Evolutionary conservation across 108 stramenopile genomes (phyloP).

Genomic region (Discostella pseudostelligera): DNA sequence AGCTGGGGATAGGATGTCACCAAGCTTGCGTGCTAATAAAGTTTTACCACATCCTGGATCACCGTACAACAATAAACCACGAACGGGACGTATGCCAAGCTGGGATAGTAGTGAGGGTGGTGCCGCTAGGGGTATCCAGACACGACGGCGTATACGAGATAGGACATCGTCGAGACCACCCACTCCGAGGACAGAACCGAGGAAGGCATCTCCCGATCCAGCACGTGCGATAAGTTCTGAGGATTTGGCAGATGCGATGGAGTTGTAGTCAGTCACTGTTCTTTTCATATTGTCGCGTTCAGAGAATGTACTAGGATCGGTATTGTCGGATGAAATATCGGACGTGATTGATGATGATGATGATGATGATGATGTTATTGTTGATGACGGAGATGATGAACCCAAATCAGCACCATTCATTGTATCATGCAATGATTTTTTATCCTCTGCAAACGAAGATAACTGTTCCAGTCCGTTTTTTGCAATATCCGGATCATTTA

Average conservation of each 20-base stretch:
- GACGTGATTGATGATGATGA: background rate
- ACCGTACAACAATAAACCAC: constrained; percentile 76
- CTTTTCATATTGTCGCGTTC: background rate
- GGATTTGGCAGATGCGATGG: constrained; percentile 47
- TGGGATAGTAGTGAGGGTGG: constrained; percentile 72
- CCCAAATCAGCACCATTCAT: constrained; percentile 22
- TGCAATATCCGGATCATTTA: constrained; percentile 22
- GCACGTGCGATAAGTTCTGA: constrained; percentile 73
- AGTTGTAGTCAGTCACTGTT: background rate
- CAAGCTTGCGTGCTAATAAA: constrained; percentile 68
- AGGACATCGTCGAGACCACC: constrained; percentile 87
- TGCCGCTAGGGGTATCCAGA: constrained; percentile 85
- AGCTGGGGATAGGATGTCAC: constrained; percentile 67
- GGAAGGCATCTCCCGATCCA: constrained; percentile 70
- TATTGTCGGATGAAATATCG: constrained; percentile 2
- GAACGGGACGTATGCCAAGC: constrained; percentile 78
- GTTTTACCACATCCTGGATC: constrained; percentile 83
- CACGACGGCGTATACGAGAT: constrained; percentile 68
- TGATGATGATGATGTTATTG: constrained; percentile 1
- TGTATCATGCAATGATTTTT: constrained; percentile 46
- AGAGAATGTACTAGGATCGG: background rate
- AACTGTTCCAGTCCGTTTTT: constrained; percentile 33
- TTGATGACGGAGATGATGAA: constrained; percentile 1
- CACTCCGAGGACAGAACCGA: constrained; percentile 67
- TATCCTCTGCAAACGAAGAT: constrained; percentile 38